Base-by-base conservation (phyloP, 2,329 filamentous ascomycete genomes). In the Nannizzia gypsea region DNA sequence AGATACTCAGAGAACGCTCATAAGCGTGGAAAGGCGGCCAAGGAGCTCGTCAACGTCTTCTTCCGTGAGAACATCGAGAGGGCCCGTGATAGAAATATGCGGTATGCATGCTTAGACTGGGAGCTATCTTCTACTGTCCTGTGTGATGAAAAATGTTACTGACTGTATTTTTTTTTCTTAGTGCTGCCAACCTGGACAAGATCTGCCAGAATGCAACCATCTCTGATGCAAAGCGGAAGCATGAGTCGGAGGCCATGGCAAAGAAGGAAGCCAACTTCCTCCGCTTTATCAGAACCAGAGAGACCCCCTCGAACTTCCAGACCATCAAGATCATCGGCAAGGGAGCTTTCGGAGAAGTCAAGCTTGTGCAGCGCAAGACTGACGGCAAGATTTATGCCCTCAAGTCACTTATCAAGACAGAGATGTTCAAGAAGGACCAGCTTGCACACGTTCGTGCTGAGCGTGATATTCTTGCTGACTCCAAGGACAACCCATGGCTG, bases 361-460 rank as follows among this genome's bases (percentile, higher is more conserved):
- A 96, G 77, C 81, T 99, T 63, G 93, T 99, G 61, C 91, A 96
- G 77, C 89, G 95, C 77, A 96, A 91, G 81, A 85, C 89, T 58
- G 93, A 97, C 69, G 90, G 89, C 75, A 96, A 96, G 76, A 91
- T 99, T 64, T 99, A 97, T 69, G 93, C 93, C 62, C 87, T 99
- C 80, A 99, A 99, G 79, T 97, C 92, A 52, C 80, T 99, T 66
- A 90, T 99, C 75, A 99, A 99, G 80, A 90, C 90, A 56, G 93
- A 99, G 76, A 99, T 99, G 93, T 96, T 96, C 79, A 96, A 96
- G 78, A 96, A 96, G 76, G 93, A 99, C 71, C 93, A 99, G 74
- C 79, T 99, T 63, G 93, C 93, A 17, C 93, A 99, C 76, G 93
- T 99, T 62, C 90, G 95, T 64, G 91, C 93, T 58, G 93, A 99